phyloP scores from a whole-genome alignment of 2,329 filamentous ascomycete genomes.

The Sarocladium strictum region DNA sequence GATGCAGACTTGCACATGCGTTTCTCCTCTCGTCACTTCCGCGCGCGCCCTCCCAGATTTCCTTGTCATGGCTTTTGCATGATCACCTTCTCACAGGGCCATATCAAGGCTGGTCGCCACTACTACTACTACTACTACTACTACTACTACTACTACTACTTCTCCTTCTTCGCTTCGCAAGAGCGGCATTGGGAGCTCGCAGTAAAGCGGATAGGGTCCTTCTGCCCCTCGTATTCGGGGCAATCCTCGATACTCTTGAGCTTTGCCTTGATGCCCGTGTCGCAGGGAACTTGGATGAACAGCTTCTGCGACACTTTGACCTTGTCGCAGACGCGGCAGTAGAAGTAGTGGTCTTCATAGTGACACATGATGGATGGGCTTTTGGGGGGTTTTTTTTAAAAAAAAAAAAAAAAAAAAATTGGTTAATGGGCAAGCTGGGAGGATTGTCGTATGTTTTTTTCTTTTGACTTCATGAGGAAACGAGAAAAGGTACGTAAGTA shows the following conservation, averaged over 20 bases:
- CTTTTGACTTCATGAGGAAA: too few species aligned
- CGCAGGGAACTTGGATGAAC: background rate
- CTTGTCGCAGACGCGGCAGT: background rate
- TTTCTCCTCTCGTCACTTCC: too few species aligned
- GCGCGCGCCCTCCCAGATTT: too few species aligned
- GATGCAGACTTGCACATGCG: too few species aligned
- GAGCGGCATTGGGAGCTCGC: background rate
- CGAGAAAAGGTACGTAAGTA: too few species aligned
- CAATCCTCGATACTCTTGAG: background rate
- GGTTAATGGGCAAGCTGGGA: background rate
- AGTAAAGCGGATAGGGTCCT: background rate
- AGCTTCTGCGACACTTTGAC: background rate
- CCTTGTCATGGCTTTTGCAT: too few species aligned
- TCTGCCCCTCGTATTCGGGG: background rate
- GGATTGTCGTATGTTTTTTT: background rate
- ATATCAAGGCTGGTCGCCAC: too few species aligned
- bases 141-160: too few species aligned
- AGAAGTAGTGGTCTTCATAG: constrained; percentile 2
- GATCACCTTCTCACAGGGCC: too few species aligned
- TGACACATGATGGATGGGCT: background rate
- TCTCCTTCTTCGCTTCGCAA: background rate
- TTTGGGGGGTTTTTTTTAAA: too few species aligned
- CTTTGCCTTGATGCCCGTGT: background rate
- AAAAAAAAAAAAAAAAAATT: background rate
- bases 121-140: too few species aligned